phyloP scores from a whole-genome alignment of 2,329 filamentous ascomycete genomes.

The Gaeumannomyces tritici region DNA sequence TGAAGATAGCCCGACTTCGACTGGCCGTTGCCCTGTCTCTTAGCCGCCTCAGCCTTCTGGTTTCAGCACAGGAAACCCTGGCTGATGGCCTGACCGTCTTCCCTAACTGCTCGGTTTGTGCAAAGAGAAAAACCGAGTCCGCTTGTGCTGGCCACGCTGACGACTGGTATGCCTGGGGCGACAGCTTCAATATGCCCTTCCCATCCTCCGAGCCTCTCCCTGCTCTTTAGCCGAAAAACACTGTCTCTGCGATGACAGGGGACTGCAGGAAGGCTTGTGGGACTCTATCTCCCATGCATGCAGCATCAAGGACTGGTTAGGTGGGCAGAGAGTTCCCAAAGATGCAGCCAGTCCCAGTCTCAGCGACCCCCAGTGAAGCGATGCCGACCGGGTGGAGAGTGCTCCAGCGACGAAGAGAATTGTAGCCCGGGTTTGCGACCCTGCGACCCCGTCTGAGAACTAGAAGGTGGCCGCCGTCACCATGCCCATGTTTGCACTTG shows the following conservation, averaged over 20 bases:
- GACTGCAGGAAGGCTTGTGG: neutral
- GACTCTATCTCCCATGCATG: neutral
- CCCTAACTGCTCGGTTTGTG: neutral
- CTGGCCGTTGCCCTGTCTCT: neutral
- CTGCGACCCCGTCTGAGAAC: neutral
- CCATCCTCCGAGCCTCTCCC: neutral
- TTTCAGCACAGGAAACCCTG: neutral
- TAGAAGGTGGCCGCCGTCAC: neutral
- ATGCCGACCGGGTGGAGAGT: neutral
- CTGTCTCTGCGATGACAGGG: neutral
- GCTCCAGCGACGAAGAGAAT: neutral
- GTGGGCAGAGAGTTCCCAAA: neutral
- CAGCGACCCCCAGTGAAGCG: no score
- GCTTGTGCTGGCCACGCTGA: neutral
- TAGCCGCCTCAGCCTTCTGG: neutral
- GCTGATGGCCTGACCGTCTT: neutral
- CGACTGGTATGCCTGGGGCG: no score
- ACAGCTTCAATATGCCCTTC: neutral
- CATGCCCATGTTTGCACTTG: neutral
- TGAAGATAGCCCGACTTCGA: neutral
- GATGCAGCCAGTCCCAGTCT: no score
- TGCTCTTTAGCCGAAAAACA: neutral
- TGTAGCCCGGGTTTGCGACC: neutral
- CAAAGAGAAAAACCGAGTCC: neutral
- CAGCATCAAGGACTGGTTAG: neutral